A percentile compares a stretch with the other conserved stretches of the same genome.
phyloP scores from a whole-genome alignment of 495 filamentous ascomycete species.

The Podospora appendiculata region DNA sequence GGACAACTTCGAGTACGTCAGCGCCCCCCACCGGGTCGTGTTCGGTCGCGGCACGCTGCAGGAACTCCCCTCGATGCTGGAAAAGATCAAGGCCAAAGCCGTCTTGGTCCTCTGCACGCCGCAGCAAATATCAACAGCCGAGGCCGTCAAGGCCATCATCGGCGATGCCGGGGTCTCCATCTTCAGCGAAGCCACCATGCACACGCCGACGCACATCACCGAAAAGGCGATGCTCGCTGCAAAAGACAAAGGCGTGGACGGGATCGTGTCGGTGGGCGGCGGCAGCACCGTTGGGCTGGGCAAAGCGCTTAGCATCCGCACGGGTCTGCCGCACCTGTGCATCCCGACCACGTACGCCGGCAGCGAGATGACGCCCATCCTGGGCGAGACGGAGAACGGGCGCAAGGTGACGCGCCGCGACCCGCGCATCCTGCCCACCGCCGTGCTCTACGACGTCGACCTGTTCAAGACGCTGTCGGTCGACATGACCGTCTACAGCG shows the following conservation, averaged over 20 bases:
- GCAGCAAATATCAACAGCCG: background rate
- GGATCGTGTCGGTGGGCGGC: constrained; percentile 51
- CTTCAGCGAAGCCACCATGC: constrained; percentile 1
- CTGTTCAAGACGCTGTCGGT: constrained; percentile 58
- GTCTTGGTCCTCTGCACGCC: constrained; percentile 1
- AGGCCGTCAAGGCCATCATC: background rate
- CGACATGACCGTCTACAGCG: constrained; percentile 53
- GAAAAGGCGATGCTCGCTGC: background rate
- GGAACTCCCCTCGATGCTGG: background rate
- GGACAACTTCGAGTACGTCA: constrained; percentile 2
- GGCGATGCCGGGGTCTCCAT: background rate
- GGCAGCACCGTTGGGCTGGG: constrained; percentile 60
- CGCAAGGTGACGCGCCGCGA: constrained; percentile 58
- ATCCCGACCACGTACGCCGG: constrained; percentile 65
- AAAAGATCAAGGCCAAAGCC: background rate
- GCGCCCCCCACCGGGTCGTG: background rate
- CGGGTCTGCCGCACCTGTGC: constrained; percentile 55
- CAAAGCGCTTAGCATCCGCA: constrained; percentile 59
- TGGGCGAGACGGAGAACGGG: constrained; percentile 58
- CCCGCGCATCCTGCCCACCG: constrained; percentile 56
- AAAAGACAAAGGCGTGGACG: background rate
- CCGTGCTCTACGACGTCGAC: constrained; percentile 65
- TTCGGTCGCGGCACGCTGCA: background rate
- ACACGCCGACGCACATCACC: constrained; percentile 1
- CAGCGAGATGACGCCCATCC: constrained; percentile 62